Conservation (phyloP, 768 basidiomycete genomes). For the Exidia glandulosa region DNA sequence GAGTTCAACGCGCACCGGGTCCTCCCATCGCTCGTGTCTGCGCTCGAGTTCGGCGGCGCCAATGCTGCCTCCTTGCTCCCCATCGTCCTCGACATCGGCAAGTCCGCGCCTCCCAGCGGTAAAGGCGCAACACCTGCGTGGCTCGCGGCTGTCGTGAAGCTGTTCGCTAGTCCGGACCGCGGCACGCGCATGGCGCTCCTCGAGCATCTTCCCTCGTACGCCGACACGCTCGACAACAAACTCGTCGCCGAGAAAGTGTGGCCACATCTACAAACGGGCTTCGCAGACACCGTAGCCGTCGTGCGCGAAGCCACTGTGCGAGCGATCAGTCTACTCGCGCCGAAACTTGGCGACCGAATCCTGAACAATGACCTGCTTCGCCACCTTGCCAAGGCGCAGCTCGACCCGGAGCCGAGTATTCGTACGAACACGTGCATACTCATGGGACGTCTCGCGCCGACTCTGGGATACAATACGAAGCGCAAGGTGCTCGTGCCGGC, state of each 20-base stretch:
- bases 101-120: conserved; percentile 46
- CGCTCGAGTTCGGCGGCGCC: conserved; percentile 69
- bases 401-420: conserved; percentile 87
- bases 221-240: conserved; percentile 78
- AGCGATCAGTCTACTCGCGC: conserved; percentile 70
- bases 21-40: conserved; percentile 74
- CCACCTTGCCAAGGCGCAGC: conserved; percentile 84
- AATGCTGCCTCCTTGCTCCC: conserved; percentile 72
- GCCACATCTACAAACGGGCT: conserved; percentile 95
- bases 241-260: conserved; percentile 81
- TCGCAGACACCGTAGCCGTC: conserved; percentile 86
- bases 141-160: conserved; percentile 66
- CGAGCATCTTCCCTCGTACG: conserved; percentile 74
- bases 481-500: conserved; percentile 96
- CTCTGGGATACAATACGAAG: conserved; percentile 78
- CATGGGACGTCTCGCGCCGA: conserved; percentile 80
- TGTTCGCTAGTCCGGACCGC: conserved; percentile 83
- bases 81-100: conserved; percentile 71
- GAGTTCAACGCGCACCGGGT: conserved; percentile 79
- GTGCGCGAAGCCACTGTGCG: conserved; percentile 92
- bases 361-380: conserved; percentile 95
- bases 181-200: conserved; percentile 90
- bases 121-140: conserved; percentile 56
- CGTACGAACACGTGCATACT: conserved; percentile 96
- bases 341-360: conserved; percentile 81